Evolutionary conservation across 2,329 filamentous ascomycete species (phyloP), one percentile per base, ranked within the genome.

Genomic region (Colletotrichum orchidophilum): DNA sequence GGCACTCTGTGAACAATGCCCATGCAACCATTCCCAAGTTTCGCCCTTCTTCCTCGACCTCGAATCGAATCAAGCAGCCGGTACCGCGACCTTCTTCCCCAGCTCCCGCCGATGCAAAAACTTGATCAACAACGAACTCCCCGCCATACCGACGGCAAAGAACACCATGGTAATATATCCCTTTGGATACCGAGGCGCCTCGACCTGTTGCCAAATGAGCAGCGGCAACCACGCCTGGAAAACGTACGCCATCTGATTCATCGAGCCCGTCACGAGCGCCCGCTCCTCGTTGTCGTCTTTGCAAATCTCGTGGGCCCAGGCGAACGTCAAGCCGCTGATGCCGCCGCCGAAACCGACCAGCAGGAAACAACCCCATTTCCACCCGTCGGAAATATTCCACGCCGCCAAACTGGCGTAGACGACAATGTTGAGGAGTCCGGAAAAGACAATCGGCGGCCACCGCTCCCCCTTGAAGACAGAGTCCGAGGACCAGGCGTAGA

Each of bases 171-270:
- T 90, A 11, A 88, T 83, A 61, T 87, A 92, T 0, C 90, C 91
- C 74, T 91, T 92, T 1, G 80, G 82, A 66, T 92, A 93, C 53
- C 81, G 73, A 0, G 91, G 90, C 0, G 86, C 88, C 67, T 92
- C 89, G 0, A 90, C 83, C 76, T 91, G 88, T 79, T 90, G 87
- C 91, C 90, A 93, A 11, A 92, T 85, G 9, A 92, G 77, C 35
- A 92, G 83, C 7, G 92, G 92, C 52, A 94, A 77, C 91, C 91
- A 93, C 0, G 91, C 89, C 76, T 93, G 90, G 53, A 94, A 80
- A 1, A 92, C 90, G 71, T 93, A 92, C 0, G 90, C 91, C 81
- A 93, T 87, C 76, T 91, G 87, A 71, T 93, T 93, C 89, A 93
- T 93, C 18, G 84, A 81, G 0, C 85, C 91, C 0, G 91, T 86